Evolutionary conservation across 176 grass and related monocot genomes (phyloP).

Genomic region (Metroxylon sagu): DNA sequence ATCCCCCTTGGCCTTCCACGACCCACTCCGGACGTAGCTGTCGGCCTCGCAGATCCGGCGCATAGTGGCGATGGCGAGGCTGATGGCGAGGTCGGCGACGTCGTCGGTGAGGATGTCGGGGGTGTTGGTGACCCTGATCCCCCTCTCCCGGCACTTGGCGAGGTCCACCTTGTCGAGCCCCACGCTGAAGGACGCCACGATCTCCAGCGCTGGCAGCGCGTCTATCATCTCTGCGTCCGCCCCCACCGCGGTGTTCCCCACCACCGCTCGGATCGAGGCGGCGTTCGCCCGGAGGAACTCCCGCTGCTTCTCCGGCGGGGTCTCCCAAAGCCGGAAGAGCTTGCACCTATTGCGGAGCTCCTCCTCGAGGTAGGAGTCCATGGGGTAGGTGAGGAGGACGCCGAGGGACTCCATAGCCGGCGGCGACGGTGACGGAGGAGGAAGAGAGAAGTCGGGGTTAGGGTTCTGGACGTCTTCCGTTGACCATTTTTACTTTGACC

Average conservation of each 20-base stretch:
- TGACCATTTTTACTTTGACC: no score
- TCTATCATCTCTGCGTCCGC: conserved; percentile 57
- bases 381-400: conserved; percentile 57
- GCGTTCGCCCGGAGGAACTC: conserved; percentile 54
- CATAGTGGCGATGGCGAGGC: conserved; percentile 53
- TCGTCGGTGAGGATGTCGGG: conserved; percentile 98
- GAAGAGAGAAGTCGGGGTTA: no score
- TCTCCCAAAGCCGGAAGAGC: conserved; percentile 69
- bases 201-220: conserved; percentile 62
- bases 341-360: conserved; percentile 52
- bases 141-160: conserved; percentile 50
- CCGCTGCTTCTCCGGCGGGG: conserved; percentile 20
- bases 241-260: conserved; percentile 27
- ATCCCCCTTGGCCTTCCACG: conserved; percentile 41
- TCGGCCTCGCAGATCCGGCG: conserved; percentile 49
- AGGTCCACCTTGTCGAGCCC: conserved; percentile 86
- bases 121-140: conserved; percentile 79
- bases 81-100: conserved; percentile 86
- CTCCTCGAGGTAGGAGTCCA: conserved; percentile 70
- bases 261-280: conserved; percentile 53
- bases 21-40: conserved; percentile 44
- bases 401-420: conserved; percentile 56
- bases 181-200: conserved; percentile 72
- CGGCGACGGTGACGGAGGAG: neutral
- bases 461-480: no score